Evolutionary conservation across 352 stramenopile species (phyloP).

Genomic region (Thalassiosira mediterranea): DNA sequence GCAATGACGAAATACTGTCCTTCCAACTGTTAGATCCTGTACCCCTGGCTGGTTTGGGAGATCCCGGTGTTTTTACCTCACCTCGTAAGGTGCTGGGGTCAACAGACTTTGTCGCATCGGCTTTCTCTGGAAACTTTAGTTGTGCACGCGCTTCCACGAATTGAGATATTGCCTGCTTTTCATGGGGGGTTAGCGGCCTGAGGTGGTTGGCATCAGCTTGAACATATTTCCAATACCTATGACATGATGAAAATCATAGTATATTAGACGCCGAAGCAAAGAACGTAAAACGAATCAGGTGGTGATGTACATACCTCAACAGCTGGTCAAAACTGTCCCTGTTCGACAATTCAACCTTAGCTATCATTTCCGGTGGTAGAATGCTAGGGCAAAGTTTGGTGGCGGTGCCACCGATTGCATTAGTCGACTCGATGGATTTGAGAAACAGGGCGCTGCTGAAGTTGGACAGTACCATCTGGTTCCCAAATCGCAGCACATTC

Average conservation of each 20-base stretch:
- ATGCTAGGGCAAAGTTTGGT: constrained; percentile 49
- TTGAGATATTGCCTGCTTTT: constrained; percentile 37
- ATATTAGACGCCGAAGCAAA: no score
- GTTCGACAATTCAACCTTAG: constrained; percentile 52
- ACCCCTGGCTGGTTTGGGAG: no score
- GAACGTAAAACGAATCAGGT: no score
- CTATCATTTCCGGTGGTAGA: constrained; percentile 76
- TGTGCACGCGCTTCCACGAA: constrained; percentile 11
- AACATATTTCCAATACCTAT: constrained; percentile 53
- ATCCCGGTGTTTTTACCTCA: constrained; percentile 1
- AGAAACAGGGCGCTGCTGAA: constrained; percentile 41
- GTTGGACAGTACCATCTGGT: constrained; percentile 37
- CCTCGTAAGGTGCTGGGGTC: neutral
- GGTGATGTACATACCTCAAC: no score
- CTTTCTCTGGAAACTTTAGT: neutral
- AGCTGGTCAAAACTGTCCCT: constrained; percentile 30
- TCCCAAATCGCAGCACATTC: constrained; percentile 42
- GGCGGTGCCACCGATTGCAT: constrained; percentile 33
- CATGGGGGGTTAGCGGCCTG: constrained; percentile 29
- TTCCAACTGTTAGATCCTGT: constrained; percentile 20
- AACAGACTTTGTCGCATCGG: neutral
- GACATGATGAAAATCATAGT: no score
- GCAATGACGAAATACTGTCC: constrained; percentile 29
- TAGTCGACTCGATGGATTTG: constrained; percentile 29
- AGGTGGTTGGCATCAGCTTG: constrained; percentile 28